Evolutionary conservation across 768 basidiomycete genomes (phyloP), one percentile per base, ranked within the genome.

Genomic region (Paxillus involutus): DNA sequence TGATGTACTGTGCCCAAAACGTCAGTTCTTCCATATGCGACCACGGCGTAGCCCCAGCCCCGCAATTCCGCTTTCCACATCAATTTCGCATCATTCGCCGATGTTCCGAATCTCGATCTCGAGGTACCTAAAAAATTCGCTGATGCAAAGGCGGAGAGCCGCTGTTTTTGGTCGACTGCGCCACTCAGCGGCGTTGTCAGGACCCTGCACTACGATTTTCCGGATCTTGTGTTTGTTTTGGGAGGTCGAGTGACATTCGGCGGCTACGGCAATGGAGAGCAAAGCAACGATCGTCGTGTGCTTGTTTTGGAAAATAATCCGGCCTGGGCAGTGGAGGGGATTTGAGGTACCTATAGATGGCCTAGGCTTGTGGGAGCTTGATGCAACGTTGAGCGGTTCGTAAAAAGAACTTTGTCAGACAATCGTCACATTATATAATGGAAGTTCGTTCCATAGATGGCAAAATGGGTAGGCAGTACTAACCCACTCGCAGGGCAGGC

Each of bases 141-240:
- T 68, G 66, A 52, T 44, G 49, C 54, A 40, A 56, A 69, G 32
- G 62, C 67, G 67, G 67, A 59, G 63, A 33, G 52, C 54, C 66
- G 66, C 66, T 67, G 67, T 40, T 58, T 58, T 58, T 44, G 45
- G 53, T 26, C 40, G 45, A 24, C 45, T n/a, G 51, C 45, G 32
- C 29, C 51, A 59, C 53, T 69, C 66, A 68, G 66, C 66, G 66
- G 68, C 66, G 63, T 55, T 61, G 56, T 55, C 46, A 61, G 42
- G 65, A 60, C 60, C 65, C 56, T 57, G 68, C 53, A 58, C 57
- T 49, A 55, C 56, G 30, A 37, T 51, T 36, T 46, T 50, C 52
- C 47, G 47, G 40, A 56, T 53, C 55, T 44, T 55, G 48, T 29
- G 44, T 47, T 47, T 51, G 49, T 51, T 56, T 53, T 55, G 36